phyloP scores from a whole-genome alignment of 768 basidiomycete species.

The Rhizopogon vulgaris region DNA sequence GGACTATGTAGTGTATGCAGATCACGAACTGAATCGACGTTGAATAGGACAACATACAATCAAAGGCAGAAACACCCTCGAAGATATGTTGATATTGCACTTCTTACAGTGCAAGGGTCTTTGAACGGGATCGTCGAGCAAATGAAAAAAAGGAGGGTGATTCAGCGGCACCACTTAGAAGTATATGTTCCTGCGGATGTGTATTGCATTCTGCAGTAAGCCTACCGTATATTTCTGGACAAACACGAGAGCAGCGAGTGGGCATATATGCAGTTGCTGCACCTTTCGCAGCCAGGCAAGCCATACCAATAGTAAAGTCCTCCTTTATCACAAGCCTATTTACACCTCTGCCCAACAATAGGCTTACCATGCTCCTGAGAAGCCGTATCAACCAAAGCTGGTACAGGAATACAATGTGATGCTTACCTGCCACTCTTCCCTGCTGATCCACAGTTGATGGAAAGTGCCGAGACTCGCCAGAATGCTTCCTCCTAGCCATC shows the following conservation, averaged over 20 bases:
- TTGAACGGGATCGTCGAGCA: background rate
- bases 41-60: background rate
- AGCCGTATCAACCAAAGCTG: background rate
- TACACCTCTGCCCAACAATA: slow-evolving; percentile 83
- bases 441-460: slow-evolving; percentile 95
- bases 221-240: background rate
- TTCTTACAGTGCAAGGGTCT: background rate
- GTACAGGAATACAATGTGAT: slow-evolving; percentile 2
- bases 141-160: background rate
- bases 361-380: slow-evolving; percentile 73
- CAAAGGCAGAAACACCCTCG: background rate
- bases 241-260: background rate
- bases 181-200: background rate
- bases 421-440: slow-evolving; percentile 85
- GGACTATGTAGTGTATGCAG: too few relatives aligned
- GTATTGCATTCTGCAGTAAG: background rate
- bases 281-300: background rate
- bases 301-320: background rate
- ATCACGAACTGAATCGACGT: background rate
- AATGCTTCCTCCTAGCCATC: slow-evolving; percentile 96
- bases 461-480: slow-evolving; percentile 94
- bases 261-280: background rate
- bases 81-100: background rate
- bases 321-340: slow-evolving; percentile 34
- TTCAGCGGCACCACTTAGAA: background rate